These are phyloP conservation scores for Fusarium concolor DNA, from an alignment of 2,329 filamentous ascomycete species.

Conservation along the genomic window DNA sequence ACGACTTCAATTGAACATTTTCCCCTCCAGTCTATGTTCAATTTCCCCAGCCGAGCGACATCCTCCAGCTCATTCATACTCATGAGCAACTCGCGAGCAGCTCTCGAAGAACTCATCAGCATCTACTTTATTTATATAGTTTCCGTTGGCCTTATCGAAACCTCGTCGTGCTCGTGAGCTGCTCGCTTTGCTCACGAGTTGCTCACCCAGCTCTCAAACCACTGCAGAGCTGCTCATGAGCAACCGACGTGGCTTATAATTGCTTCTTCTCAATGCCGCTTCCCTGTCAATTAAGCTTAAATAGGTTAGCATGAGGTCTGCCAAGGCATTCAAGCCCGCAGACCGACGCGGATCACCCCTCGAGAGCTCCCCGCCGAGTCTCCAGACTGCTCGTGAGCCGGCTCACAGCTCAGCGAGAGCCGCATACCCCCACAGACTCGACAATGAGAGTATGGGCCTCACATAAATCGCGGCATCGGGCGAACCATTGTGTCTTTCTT, in stretches of 20 bases:
- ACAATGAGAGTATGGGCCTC: not conserved
- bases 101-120: not conserved
- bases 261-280: not conserved
- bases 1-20: rapidly evolving
- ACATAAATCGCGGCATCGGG: not conserved
- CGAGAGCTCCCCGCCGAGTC: not conserved
- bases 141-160: not conserved
- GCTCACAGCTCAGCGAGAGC: not conserved
- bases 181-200: not conserved
- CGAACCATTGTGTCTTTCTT: not conserved
- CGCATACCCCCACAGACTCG: rapidly evolving
- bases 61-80: not conserved
- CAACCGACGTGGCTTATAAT: not conserved
- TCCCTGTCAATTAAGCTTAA: rapidly evolving
- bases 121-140: not conserved
- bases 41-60: not conserved
- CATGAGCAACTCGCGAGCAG: not conserved
- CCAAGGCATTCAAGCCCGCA: not conserved
- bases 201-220: too few relatives aligned
- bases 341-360: not conserved
- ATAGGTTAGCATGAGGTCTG: not conserved
- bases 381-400: not conserved
- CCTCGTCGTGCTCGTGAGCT: not conserved
- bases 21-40: rapidly evolving
- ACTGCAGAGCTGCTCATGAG: not conserved